Evolutionary conservation across 1,284 basidiomycete genomes (phyloP), one percentile per base, ranked within the genome.

Genomic region (Xerocomus nothofagi): DNA sequence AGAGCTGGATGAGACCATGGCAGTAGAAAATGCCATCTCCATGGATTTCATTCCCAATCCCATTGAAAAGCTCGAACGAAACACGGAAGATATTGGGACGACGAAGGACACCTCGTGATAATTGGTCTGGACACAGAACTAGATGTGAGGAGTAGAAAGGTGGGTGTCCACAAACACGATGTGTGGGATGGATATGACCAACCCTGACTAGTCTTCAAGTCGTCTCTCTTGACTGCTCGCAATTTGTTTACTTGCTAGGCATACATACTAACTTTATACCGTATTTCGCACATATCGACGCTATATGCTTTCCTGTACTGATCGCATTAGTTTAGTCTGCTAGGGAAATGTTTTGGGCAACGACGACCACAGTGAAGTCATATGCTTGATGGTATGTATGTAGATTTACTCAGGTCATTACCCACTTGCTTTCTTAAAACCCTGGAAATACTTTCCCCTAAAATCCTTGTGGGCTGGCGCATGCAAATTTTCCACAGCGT

Each of bases 401-500:
- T n/a, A n/a, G n/a, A n/a, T n/a, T n/a, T 14, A 32, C n/a, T 23
- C n/a, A 27, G 26, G 12, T 23, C 14, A 59, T 37, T 53, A 24
- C 23, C 50, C 55, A 6, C 38, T 46, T 9, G 47, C 61, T 54
- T 76, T 79, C 53, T 75, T 83, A 68, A 91, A 91, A 0, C 87
- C 83, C 53, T 83, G 80, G 59, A 91, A 91, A 62, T 91, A 91
- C 59, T 91, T 91, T 58, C 85, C 82, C 45, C 88, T 73, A 60
- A 91, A 91, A 60, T 88, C 82, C 59, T 79, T 84, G 64, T 91
- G 88, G 0, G 88, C 88, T 10, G 88, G 89, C 14, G 80, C 58
- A 59, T 79, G 83, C 3, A 46, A 55, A 3, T 41, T 54, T 15
- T 60, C 63, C 18, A 57, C 44, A 11, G 63, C 48, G 20, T 52